Percentiles rank a stretch among this genome's conserved stretches.
Conservation (phyloP, 805 yeast genomes). For the Hermanozyma aechmeae region DNA sequence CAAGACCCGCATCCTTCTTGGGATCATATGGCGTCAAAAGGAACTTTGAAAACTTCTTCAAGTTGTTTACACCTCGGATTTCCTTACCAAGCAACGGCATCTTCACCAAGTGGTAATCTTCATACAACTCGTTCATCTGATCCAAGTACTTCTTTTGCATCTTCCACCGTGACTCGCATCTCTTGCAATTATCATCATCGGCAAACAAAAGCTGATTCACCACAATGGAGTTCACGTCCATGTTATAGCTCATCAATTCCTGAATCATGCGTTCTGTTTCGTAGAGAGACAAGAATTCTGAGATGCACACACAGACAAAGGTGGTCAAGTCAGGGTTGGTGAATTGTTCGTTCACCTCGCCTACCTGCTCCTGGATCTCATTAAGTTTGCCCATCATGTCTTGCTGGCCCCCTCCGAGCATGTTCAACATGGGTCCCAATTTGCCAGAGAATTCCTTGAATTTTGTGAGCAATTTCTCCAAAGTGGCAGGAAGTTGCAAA, state of each 20-base stretch:
- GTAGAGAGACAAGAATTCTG: slow-evolving; percentile 90
- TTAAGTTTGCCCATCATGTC: slow-evolving; percentile 74
- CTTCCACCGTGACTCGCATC: slow-evolving; percentile 88
- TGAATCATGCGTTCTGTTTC: slow-evolving; percentile 98
- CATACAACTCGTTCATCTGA: slow-evolving; percentile 93
- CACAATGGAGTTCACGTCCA: slow-evolving; percentile 94
- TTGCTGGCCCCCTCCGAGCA: slow-evolving; percentile 62
- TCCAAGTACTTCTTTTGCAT: slow-evolving; percentile 93
- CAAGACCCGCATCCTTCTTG: slow-evolving; percentile 41
- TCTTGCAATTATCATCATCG: slow-evolving; percentile 67
- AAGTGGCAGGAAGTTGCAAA: slow-evolving; percentile 86
- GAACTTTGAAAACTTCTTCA: slow-evolving; percentile 75
- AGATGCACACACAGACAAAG: slow-evolving; percentile 92
- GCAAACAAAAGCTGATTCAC: slow-evolving; percentile 91
- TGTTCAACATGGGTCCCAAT: slow-evolving; percentile 84
- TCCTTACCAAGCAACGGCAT: slow-evolving; percentile 94
- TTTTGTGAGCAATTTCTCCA: slow-evolving; percentile 79
- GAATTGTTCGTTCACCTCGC: slow-evolving; percentile 88
- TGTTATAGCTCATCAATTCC: slow-evolving; percentile 86
- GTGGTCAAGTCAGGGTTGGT: slow-evolving; percentile 95
- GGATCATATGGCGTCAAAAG: slow-evolving; percentile 73
- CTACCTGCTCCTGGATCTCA: slow-evolving; percentile 71
- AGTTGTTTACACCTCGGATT: slow-evolving; percentile 84
- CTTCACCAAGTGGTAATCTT: slow-evolving; percentile 92
- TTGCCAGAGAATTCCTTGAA: slow-evolving; percentile 78